Evolutionary conservation across 768 basidiomycete genomes (phyloP).

Genomic region (Leucocoprinus sp.): DNA sequence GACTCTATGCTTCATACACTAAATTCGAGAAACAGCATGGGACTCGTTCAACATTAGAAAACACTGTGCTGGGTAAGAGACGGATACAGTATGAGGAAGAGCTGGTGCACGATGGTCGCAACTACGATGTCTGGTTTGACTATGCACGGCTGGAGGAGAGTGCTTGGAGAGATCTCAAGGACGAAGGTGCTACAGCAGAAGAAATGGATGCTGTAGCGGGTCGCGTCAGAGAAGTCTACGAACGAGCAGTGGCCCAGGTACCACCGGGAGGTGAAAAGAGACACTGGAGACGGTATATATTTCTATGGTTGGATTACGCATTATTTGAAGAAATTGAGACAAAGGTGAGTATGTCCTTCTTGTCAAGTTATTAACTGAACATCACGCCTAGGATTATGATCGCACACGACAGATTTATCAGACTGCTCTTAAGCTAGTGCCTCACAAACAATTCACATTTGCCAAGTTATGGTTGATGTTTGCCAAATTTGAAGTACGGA

Average conservation of each 20-base stretch:
- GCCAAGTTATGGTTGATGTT: conserved; percentile 94
- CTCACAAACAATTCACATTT: conserved; percentile 96
- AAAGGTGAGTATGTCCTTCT: conserved; percentile 44
- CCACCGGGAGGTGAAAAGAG: conserved; percentile 92
- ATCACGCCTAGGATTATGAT: conserved; percentile 56
- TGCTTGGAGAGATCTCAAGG: conserved; percentile 65
- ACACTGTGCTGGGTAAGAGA: conserved; percentile 94
- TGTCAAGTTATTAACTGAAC: background rate
- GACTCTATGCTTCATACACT: conserved; percentile 87
- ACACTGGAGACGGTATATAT: conserved; percentile 85
- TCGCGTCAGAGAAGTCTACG: conserved; percentile 89
- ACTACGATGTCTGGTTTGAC: conserved; percentile 99
- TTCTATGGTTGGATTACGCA: conserved; percentile 93
- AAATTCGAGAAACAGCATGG: conserved; percentile 99
- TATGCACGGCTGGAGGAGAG: conserved; percentile 91
- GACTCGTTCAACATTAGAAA: conserved; percentile 77
- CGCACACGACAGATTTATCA: conserved; percentile 90
- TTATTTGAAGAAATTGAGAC: conserved; percentile 95
- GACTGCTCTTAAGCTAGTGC: conserved; percentile 80
- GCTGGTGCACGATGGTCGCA: conserved; percentile 79
- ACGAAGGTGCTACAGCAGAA: conserved; percentile 65
- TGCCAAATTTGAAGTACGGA: conserved; percentile 86
- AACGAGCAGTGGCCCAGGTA: conserved; percentile 90
- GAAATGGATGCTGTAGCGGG: conserved; percentile 54
- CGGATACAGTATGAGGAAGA: conserved; percentile 99